Evolutionary conservation across 371 early-diverging fungal species (phyloP), one percentile per base, ranked within the genome.

Genomic region (Mortierella sp.): DNA sequence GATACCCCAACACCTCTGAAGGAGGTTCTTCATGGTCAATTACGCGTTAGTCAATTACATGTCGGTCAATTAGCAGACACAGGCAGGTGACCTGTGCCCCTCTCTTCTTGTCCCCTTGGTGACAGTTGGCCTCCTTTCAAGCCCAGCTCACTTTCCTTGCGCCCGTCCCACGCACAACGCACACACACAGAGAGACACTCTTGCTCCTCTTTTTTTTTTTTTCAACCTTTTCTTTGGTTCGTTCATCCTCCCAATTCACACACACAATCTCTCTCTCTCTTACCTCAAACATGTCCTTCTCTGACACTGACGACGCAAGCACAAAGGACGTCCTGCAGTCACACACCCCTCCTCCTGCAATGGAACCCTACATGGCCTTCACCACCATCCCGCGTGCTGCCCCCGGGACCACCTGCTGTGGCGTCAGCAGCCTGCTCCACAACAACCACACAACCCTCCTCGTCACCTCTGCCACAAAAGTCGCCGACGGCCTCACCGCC

Each of bases 311-410:
- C 70, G 81, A 79, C 76, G 70, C 54, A n/a, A 50, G 50, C 31
- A 48, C 75, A 19, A 77, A 76, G 55, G 77, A 84, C 57, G 42
- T 52, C n/a, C 60, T 38, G 31, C 26, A 58, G 72, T 65, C 74
- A 0, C 42, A 47, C 54, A 70, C 75, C 34, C 70, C 71, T 16
- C 75, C 76, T 8, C 31, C 55, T 0, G 71, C 60, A 50, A 26
- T 28, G 31, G 80, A 77, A 68, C 84, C 84, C 42, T 86, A 86
- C 76, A 86, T 78, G 50, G 86, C 86, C 31, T 86, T 77, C 72
- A 82, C 86, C 16, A 86, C 82, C 82, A 86, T 86, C 70, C 82
- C 80, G 34, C 86, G 86, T 50, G 75, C 77, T 7, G 86, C 86
- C 14, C 86, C 86, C 16, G 86, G 86, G 14, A 75, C 82, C 6